Conservation (phyloP, 768 basidiomycete genomes). For the Boletus rufocinnamomeus region DNA sequence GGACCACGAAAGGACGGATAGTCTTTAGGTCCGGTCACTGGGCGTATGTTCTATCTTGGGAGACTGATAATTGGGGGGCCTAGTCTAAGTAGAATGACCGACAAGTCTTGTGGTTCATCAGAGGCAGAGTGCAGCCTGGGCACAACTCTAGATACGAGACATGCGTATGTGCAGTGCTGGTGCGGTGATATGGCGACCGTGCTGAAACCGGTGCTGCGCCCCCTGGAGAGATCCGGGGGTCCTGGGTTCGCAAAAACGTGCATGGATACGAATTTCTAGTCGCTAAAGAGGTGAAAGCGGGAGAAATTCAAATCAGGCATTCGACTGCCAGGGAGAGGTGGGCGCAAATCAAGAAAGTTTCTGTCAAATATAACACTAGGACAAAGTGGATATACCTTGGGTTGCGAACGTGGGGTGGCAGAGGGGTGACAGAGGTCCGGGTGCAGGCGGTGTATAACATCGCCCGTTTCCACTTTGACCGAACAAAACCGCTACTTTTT, state of each 20-base stretch:
- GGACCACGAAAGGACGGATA: neutral
- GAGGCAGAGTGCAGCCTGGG: neutral
- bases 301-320: neutral
- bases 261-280: constrained; percentile 9
- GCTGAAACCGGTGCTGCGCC: constrained; percentile 2
- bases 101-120: neutral
- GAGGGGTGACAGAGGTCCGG: constrained; percentile 34
- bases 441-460: constrained; percentile 36
- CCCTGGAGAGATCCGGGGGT: constrained; percentile 1
- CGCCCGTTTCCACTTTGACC: constrained; percentile 32
- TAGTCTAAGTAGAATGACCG: neutral
- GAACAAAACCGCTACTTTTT: constrained; percentile 28
- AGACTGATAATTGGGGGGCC: neutral
- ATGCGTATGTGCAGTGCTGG: neutral
- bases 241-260: neutral
- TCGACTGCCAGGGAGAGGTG: neutral
- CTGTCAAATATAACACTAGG: neutral
- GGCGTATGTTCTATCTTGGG: neutral
- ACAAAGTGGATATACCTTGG: neutral
- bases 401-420: constrained; percentile 14
- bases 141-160: no score
- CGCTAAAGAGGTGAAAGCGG: neutral
- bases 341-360: neutral
- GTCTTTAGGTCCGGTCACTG: neutral
- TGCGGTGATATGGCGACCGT: constrained; percentile 3